A percentile compares a stretch with the other conserved stretches of the same genome.
These are phyloP conservation scores for Agastache rugosa DNA, from an alignment of 257 asterid genomes.

Conservation along the genomic window DNA sequence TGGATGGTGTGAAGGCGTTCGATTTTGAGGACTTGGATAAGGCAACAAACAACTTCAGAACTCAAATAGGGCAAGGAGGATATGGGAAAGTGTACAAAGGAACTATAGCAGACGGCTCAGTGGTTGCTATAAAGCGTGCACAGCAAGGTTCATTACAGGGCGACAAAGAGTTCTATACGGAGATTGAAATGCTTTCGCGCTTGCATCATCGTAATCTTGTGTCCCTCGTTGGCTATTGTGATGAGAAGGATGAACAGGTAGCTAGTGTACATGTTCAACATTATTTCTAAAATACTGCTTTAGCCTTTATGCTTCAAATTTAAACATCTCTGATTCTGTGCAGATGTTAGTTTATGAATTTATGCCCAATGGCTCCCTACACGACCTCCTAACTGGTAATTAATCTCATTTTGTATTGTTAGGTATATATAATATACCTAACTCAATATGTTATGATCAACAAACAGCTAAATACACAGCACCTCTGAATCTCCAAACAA, in stretches of 20 bases:
- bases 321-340: background rate
- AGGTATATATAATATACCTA: too few relatives aligned
- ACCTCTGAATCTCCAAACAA: constrained; percentile 61
- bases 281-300: too few relatives aligned
- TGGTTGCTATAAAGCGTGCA: constrained; percentile 69
- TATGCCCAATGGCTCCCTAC: constrained; percentile 84
- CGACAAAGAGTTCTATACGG: constrained; percentile 64
- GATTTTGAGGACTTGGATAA: constrained; percentile 49
- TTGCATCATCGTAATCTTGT: constrained; percentile 69
- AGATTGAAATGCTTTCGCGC: constrained; percentile 67
- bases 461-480: constrained; percentile 46
- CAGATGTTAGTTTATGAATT: constrained; percentile 93
- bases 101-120: constrained; percentile 42
- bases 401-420: background rate
- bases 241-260: constrained; percentile 86
- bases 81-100: constrained; percentile 71
- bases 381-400: constrained; percentile 81
- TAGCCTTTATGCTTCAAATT: background rate
- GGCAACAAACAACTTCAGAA: constrained; percentile 49
- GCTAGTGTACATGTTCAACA: background rate
- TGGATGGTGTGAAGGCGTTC: constrained; percentile 64
- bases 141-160: constrained; percentile 65
- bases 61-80: constrained; percentile 70
- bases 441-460: background rate
- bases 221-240: constrained; percentile 71